Conservation (phyloP, 768 basidiomycete species). For the Termitomyces sp. region DNA sequence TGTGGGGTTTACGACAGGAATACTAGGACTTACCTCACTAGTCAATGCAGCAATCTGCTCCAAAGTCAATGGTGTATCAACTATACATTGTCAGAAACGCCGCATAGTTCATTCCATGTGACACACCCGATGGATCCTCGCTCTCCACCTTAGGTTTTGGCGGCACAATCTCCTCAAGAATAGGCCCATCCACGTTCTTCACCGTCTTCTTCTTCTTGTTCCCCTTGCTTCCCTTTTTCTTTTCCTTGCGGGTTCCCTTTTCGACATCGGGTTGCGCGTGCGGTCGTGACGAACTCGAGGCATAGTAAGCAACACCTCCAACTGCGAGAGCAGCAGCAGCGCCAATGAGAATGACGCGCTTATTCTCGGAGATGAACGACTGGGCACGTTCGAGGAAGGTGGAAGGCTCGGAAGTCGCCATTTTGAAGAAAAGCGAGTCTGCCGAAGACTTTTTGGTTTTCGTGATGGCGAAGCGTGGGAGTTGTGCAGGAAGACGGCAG, state of each 20-base stretch:
- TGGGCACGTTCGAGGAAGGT: conserved; percentile 57
- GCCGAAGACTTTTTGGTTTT: conserved; percentile 2
- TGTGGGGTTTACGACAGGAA: neutral
- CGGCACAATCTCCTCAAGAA: conserved; percentile 66
- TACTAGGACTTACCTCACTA: conserved; percentile 39
- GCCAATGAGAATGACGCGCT: conserved; percentile 66
- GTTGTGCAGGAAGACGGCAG: neutral
- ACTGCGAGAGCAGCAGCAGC: conserved; percentile 66
- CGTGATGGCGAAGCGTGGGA: conserved; percentile 5
- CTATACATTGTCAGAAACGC: conserved; percentile 25
- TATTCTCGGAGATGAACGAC: conserved; percentile 71
- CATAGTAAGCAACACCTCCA: conserved; percentile 74
- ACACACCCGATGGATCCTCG: conserved; percentile 22
- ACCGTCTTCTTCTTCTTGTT: conserved; percentile 50
- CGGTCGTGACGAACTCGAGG: conserved; percentile 44
- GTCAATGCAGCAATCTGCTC: conserved; percentile 57
- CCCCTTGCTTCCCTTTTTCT: conserved; percentile 41
- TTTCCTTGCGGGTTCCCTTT: conserved; percentile 41
- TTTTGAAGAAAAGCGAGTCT: conserved; percentile 2
- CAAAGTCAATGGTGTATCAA: conserved; percentile 29
- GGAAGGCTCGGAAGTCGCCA: conserved; percentile 14
- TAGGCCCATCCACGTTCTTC: conserved; percentile 63
- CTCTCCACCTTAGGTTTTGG: conserved; percentile 31
- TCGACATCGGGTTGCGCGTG: conserved; percentile 29
- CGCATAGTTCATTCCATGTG: neutral